Conservation (phyloP, 768 basidiomycete species). For the Russula brevipes region DNA sequence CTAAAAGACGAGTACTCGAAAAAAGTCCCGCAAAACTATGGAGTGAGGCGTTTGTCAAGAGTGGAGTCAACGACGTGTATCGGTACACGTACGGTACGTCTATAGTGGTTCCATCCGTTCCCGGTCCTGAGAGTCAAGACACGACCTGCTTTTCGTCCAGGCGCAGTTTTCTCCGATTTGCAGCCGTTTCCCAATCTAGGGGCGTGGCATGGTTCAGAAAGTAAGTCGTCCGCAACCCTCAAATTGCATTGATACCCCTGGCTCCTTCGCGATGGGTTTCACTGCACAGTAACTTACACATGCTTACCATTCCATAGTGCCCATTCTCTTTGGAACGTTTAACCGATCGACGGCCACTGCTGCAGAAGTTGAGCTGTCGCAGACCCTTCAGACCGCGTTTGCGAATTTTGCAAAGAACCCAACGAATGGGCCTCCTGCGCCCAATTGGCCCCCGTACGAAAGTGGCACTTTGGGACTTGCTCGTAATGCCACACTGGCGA, state of each 20-base stretch:
- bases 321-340: slow-evolving; percentile 30
- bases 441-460: slow-evolving; percentile 11
- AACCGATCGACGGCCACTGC: slow-evolving; percentile 27
- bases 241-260: no score
- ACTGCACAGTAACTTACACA: no score
- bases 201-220: background rate
- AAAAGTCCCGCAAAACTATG: slow-evolving; percentile 16
- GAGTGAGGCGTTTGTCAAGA: slow-evolving; percentile 8
- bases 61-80: slow-evolving; percentile 5
- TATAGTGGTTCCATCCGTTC: no score
- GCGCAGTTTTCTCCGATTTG: slow-evolving; percentile 1
- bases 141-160: background rate
- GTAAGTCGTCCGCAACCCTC: no score
- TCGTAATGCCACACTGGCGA: background rate
- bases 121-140: background rate
- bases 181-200: background rate
- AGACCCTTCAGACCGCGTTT: slow-evolving; percentile 14
- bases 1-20: no score
- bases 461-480: background rate
- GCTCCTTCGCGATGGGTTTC: no score
- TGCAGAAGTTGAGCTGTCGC: slow-evolving; percentile 27
- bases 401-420: background rate
- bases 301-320: slow-evolving; percentile 14
- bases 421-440: background rate
- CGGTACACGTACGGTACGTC: slow-evolving; percentile 12